Evolutionary conservation across 257 asterid species (phyloP).

Genomic region (Salvia miltiorrhiza): DNA sequence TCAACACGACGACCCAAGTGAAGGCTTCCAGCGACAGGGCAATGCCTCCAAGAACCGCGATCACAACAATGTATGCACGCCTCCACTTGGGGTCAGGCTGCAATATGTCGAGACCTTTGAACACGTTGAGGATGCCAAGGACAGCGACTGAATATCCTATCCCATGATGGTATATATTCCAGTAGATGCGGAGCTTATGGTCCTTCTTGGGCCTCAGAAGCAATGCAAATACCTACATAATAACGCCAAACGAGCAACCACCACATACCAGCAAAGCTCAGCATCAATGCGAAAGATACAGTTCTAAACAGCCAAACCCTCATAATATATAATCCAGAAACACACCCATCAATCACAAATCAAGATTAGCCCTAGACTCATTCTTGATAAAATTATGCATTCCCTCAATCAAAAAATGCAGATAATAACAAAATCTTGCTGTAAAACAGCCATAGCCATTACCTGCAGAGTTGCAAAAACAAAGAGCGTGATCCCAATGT

Average conservation of each 20-base stretch:
- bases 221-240: constrained; percentile 59
- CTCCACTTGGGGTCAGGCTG: constrained; percentile 66
- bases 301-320: neutral
- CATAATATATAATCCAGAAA: constrained; percentile 17
- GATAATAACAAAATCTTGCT: neutral
- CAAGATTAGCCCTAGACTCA: neutral
- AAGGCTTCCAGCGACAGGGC: constrained; percentile 52
- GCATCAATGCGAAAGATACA: neutral
- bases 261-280: no score
- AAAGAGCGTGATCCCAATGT: constrained; percentile 79
- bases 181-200: constrained; percentile 72
- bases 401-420: neutral
- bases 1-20: constrained; percentile 62
- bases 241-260: constrained; percentile 6
- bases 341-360: neutral
- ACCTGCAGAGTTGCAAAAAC: constrained; percentile 81
- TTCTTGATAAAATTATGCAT: neutral
- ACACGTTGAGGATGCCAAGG: constrained; percentile 70
- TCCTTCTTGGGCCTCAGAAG: constrained; percentile 76
- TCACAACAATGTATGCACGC: constrained; percentile 42
- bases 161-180: constrained; percentile 81
- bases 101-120: constrained; percentile 68
- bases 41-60: constrained; percentile 51
- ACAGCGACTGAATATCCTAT: constrained; percentile 55
- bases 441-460: neutral